These are phyloP conservation scores for Incumbomyces lentus DNA, from an alignment of 2,329 filamentous ascomycete species.

Conservation along the genomic window DNA sequence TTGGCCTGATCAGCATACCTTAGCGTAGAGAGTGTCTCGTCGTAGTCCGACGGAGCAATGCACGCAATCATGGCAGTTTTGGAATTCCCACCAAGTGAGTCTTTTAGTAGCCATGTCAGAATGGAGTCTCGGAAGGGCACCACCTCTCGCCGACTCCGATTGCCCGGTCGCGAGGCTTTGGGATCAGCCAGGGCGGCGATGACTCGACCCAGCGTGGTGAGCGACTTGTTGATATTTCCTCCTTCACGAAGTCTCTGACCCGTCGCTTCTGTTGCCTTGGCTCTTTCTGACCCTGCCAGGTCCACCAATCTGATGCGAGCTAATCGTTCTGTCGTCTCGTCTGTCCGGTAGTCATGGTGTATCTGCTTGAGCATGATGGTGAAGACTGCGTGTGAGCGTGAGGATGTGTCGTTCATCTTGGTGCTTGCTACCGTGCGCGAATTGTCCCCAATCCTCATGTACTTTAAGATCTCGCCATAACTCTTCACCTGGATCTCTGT, in stretches of 20 bases:
- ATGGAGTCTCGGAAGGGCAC: conserved; percentile 90
- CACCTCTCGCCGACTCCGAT: conserved; percentile 57
- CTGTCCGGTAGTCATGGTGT: conserved; percentile 91
- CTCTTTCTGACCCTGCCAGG: conserved; percentile 85
- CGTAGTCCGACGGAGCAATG: conserved; percentile 89
- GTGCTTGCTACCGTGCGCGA: conserved; percentile 86
- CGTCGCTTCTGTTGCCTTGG: conserved; percentile 90
- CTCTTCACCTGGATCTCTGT: conserved; percentile 86
- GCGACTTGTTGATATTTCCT: conserved; percentile 97
- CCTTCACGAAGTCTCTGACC: conserved; percentile 84
- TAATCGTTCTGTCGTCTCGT: conserved; percentile 90
- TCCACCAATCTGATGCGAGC: conserved; percentile 92
- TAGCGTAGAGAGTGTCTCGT: conserved; percentile 90
- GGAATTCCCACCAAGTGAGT: conserved; percentile 88
- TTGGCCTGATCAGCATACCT: conserved; percentile 97
- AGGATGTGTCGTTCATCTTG: conserved; percentile 99
- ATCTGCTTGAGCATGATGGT: conserved; percentile 98
- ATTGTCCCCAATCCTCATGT: conserved; percentile 81
- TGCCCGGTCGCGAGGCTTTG: conserved; percentile 46
- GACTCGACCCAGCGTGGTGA: conserved; percentile 88
- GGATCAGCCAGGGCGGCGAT: conserved; percentile 80
- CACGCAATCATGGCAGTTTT: conserved; percentile 99
- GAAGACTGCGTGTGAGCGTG: conserved; percentile 92
- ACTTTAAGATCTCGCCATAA: conserved; percentile 74
- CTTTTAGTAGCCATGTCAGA: conserved; percentile 78